Base-by-base conservation (phyloP, 2,329 filamentous ascomycete genomes). In the Didymella exigua region DNA sequence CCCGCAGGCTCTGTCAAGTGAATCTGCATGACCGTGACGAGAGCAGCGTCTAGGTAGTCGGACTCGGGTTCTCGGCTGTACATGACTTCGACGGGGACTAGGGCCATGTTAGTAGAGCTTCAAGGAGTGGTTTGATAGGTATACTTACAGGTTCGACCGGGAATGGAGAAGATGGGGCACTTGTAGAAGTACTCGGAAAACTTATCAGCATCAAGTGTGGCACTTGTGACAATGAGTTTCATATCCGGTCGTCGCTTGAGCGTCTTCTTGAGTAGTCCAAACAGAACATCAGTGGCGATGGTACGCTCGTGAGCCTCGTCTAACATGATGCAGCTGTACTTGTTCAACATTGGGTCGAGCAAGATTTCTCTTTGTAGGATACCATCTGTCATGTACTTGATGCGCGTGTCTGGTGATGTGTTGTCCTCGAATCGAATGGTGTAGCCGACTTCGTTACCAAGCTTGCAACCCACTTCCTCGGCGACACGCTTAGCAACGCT, bases 371-470 rank as follows among this genome's bases (percentile, higher is more conserved):
- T 84, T 70, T 98, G 83, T 69, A 99, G 86, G 89, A 99, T 98
- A 85, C 96, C 96, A 72, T 99, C 95, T 38, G 96, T 99, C 95
- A 99, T 99, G 82, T 99, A 99, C 81, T 99, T 99, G 73, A 99
- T 85, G 58, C 96, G 86, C 1, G 95, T 99, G 76, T 90, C 92
- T 54, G 87, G 86, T 45, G 89, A 85, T 1, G 95, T 98, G 79
- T 87, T 90, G 75, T 99, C 95, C 77, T 99, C 96, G 77, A 99
- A 99, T 82, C 95, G 91, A 75, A 99, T 98, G 76, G 91, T 98
- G 81, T 98, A 99, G 76, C 95, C 95, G 50, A 99, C 93, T 78
- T 98, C 93, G 64, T 97, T 87, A 56, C 95, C 95, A 23, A 99
- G 84, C 56, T 84, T 86, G 63, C 97, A 93, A 72, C 98, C 95